Base-by-base conservation (phyloP, 192 early-diverging fungal species). In the Coemansia sp. region DNA sequence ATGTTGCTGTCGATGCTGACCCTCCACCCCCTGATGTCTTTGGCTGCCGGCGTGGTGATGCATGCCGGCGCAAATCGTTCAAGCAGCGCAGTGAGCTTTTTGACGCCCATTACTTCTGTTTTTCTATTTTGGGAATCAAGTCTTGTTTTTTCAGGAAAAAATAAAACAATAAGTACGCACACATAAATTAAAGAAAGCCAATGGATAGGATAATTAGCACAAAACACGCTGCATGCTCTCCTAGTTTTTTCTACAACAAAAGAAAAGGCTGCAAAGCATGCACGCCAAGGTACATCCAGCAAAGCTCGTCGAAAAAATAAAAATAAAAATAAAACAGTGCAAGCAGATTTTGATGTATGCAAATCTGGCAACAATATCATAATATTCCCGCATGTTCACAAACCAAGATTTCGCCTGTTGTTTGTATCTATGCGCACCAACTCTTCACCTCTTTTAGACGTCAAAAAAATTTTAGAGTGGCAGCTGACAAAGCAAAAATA, bases 1-100 rank as follows among this genome's bases (percentile, higher is more conserved):
- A 87, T 79, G 60, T 81, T 85, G 62, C 69, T 75, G 66, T 89
- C 88, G 17, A 89, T 66, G 1, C 84, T 83, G 7, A 87, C 52
- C 0, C 73, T 76, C 72, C 80, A 74, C 14, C 81, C 77, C 8
- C 61, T 52, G 52, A 84, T 69, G 14, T 78, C 65, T 5, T 72
- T 55, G 28, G 81, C 73, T 32, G 61, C 58, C 28, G 69, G 68
- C 36, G 60, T 52, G 29, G 59, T 63, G 63, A 87, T 69, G 60
- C 83, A 58, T 25, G 66, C 40, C 0, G 86, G 85, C 17, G 85
- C 86, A 65, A 83, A 75, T 22, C 83, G 74, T 49, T 76, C 69
- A 20, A 89, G 68, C 57, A 89, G 65, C 2, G 71, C 48, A 17
- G 83, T 89, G 60, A 89, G 64, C 16, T 75, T 72, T 60, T 83